These are phyloP conservation scores for Mortierella sp. DNA, from an alignment of 371 early-diverging fungal genomes.

Conservation along the genomic window DNA sequence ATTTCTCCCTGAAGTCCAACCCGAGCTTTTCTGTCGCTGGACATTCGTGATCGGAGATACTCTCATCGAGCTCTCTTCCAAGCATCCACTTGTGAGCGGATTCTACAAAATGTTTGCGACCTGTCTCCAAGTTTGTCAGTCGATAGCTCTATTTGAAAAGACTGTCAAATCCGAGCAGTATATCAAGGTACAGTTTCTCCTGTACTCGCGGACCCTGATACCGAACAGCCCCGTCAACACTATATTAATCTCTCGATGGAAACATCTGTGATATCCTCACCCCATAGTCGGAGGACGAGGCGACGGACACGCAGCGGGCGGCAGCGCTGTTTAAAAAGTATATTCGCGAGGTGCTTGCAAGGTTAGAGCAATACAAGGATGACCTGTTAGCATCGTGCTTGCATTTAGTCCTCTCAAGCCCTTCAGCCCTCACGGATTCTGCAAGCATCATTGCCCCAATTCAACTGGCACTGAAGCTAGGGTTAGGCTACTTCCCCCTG, in stretches of 20 bases:
- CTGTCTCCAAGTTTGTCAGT: constrained; percentile 60
- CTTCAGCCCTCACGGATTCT: constrained; percentile 67
- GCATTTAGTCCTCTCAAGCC: constrained; percentile 70
- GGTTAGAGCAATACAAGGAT: constrained; percentile 79
- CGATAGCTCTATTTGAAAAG: constrained; percentile 54
- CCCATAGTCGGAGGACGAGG: constrained; percentile 30
- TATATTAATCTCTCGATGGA: too few species aligned
- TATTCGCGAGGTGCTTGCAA: constrained; percentile 68
- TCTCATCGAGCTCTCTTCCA: constrained; percentile 64
- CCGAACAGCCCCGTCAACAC: too few species aligned
- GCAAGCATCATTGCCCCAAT: constrained; percentile 65
- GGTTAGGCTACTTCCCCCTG: constrained; percentile 75
- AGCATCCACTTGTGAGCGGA: constrained; percentile 76
- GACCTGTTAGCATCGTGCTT: constrained; percentile 81
- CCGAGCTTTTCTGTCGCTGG: constrained; percentile 67
- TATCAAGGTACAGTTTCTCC: constrained; percentile 15
- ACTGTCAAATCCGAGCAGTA: constrained; percentile 2
- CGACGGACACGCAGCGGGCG: constrained; percentile 36
- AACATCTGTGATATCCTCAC: too few species aligned
- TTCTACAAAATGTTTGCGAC: constrained; percentile 77
- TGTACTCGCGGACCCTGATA: too few species aligned
- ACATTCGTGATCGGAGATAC: constrained; percentile 63
- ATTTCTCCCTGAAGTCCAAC: constrained; percentile 63
- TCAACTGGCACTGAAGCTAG: constrained; percentile 71
- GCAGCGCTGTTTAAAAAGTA: constrained; percentile 64